Base-by-base conservation (phyloP, 2,329 filamentous ascomycete genomes). In the Colletotrichum tofieldiae region DNA sequence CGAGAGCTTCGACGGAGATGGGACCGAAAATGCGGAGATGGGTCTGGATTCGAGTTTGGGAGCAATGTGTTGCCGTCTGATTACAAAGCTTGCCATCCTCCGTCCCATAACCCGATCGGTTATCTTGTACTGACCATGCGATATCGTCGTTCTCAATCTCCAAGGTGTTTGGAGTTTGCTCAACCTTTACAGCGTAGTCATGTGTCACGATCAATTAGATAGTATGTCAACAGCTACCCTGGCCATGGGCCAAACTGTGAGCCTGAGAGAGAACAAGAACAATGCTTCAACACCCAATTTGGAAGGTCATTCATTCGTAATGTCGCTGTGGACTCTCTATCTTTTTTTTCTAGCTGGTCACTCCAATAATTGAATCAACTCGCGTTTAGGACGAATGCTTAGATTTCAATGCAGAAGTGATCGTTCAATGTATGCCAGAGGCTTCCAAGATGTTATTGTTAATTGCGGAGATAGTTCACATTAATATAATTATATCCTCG, bases 271-370 rank as follows among this genome's bases (percentile, higher is more conserved):
- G 26, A 35, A n/a, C 16, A 35, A 5, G 29, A 29, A 11, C 18
- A 2, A n/a, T 55, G 18, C 4, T 9, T 35, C 9, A n/a, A 54
- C 9, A 35, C 4, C 1, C 3, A 8, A 6, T 2, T 5, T 20
- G 5, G 23, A 26, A 5, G 16, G 1, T 16, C 23, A 6, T 12
- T 51, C 23, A 26, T 26, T 16, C 3, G 11, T 16, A 32, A 6
- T 32, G 4, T 32, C 2, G 8, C 9, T 29, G 6, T 3, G 7
- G 7, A 9, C 0, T 23, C 0, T 23, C 2, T 23, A 1, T 12
- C 2, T 23, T 1, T 23, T 49, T 23, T 23, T 3, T 7, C 3
- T 16, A 9, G 2, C 4, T 8, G 18, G 16, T 3, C 14, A 18
- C 4, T 18, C 12, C 3, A 3, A 29, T 52, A 8, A 29, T 7